Evolutionary conservation across 2,329 filamentous ascomycete species (phyloP).

Genomic region (Cordyceps tenuipes): DNA sequence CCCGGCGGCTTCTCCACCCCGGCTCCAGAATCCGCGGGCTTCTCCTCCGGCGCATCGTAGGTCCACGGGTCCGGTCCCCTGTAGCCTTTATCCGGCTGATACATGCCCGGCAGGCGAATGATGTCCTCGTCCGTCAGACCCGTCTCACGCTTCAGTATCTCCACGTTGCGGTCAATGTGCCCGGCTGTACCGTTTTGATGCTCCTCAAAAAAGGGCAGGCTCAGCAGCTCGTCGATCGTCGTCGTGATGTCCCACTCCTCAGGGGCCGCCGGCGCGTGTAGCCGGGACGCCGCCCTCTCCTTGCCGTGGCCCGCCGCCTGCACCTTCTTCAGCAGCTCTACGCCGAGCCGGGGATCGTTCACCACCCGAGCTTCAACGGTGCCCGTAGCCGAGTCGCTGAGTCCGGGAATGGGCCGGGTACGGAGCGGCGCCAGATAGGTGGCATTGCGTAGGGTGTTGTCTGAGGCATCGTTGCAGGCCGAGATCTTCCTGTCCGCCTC

Average conservation of each 20-base stretch:
- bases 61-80: too few species aligned
- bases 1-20: too few species aligned
- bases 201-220: constrained; percentile 7
- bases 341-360: constrained; percentile 17
- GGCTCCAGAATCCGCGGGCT: too few species aligned
- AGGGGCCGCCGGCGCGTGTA: background rate
- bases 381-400: constrained; percentile 15
- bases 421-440: constrained; percentile 24
- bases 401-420: constrained; percentile 19
- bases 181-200: constrained; percentile 12
- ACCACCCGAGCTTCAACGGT: constrained; percentile 17
- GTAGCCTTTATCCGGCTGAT: background rate
- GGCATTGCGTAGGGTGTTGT: constrained; percentile 23
- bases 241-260: constrained; percentile 10
- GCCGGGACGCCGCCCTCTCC: constrained; percentile 15
- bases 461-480: constrained; percentile 27
- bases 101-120: constrained; percentile 16
- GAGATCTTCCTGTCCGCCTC: background rate
- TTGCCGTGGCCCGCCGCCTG: constrained; percentile 14
- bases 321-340: constrained; percentile 17
- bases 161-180: constrained; percentile 18
- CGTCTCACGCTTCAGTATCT: constrained; percentile 18
- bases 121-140: constrained; percentile 19
- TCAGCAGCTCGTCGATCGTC: constrained; percentile 13
- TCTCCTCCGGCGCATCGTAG: too few species aligned